Evolutionary conservation across 345 rosid genomes (phyloP).

Genomic region (Eucalyptus victrix): DNA sequence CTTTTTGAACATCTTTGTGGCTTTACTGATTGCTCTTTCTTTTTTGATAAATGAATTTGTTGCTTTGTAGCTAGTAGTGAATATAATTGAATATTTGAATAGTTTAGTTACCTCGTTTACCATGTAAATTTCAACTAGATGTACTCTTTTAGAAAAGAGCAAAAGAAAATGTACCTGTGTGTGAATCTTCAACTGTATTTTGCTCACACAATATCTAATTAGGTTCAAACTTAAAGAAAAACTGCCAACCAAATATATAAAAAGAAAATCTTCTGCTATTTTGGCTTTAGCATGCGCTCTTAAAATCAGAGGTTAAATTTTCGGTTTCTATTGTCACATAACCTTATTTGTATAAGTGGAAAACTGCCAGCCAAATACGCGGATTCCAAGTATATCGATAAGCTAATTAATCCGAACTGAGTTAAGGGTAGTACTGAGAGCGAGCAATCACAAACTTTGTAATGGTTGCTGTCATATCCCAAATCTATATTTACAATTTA

Average conservation of each 20-base stretch:
- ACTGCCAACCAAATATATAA: neutral
- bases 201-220: neutral
- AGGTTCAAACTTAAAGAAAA: neutral
- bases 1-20: neutral
- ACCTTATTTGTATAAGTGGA: neutral
- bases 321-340: neutral
- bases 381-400: neutral
- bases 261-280: neutral
- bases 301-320: neutral
- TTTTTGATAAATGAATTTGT: neutral
- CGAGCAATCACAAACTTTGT: neutral
- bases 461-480: neutral
- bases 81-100: neutral
- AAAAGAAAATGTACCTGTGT: neutral
- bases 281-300: neutral
- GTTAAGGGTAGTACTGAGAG: fast-evolving
- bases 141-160: neutral
- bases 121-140: neutral
- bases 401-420: neutral
- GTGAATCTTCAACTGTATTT: neutral
- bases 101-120: neutral
- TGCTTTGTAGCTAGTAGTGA: neutral
- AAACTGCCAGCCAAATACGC: neutral
- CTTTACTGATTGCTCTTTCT: neutral
- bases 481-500: neutral